Evolutionary conservation across 768 basidiomycete genomes (phyloP).

Genomic region (Tylopilus sp.): DNA sequence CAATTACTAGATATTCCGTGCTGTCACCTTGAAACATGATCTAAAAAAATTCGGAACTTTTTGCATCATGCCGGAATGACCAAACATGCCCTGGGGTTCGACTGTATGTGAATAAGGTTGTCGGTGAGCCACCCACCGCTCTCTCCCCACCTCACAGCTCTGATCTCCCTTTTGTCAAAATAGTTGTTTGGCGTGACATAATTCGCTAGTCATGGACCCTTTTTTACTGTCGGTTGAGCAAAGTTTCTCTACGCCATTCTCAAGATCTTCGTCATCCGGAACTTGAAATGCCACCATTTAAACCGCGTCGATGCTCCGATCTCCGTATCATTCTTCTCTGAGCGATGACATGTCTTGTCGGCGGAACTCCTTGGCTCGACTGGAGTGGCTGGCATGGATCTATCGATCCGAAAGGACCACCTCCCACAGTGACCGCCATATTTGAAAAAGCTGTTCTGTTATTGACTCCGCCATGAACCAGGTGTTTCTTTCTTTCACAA

Average conservation of each 20-base stretch:
- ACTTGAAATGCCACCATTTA: not conserved
- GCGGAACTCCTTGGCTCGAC: not conserved
- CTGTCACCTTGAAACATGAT: too few relatives aligned
- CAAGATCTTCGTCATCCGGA: not conserved
- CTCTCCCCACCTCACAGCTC: not conserved
- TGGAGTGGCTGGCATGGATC: not conserved
- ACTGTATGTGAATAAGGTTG: too few relatives aligned
- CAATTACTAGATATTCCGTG: too few relatives aligned
- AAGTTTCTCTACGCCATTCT: not conserved
- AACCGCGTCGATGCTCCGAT: slow-evolving; percentile 5
- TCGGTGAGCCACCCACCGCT: not conserved
- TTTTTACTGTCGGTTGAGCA: not conserved
- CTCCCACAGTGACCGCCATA: not conserved
- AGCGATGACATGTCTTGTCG: not conserved
- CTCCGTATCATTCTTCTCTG: too few relatives aligned
- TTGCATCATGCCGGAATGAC: not conserved
- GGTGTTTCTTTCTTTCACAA: not conserved
- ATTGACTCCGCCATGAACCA: not conserved
- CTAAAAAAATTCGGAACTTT: too few relatives aligned
- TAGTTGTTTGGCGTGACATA: not conserved
- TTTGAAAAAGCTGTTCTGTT: not conserved
- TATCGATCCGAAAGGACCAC: slow-evolving; percentile 1
- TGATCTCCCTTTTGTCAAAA: not conserved
- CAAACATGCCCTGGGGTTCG: too few relatives aligned
- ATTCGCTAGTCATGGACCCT: not conserved